These are phyloP conservation scores for Clonostachys byssicola DNA, from an alignment of 2,329 filamentous ascomycete genomes.

Conservation along the genomic window DNA sequence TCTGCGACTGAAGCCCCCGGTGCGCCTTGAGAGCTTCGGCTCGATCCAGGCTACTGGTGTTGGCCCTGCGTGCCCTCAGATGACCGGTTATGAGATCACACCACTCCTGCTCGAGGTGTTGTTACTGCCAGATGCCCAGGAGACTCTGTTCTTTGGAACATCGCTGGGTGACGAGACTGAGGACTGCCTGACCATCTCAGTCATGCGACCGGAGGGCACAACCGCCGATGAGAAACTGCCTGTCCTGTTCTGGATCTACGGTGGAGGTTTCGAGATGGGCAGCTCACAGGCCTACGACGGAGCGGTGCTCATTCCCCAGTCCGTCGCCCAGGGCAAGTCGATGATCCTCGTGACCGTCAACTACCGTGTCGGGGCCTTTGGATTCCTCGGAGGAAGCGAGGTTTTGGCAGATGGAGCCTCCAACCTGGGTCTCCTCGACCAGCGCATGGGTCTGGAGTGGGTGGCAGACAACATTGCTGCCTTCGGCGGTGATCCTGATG, in stretches of 20 bases:
- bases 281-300: slow-evolving; percentile 28
- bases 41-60: slow-evolving; percentile 54
- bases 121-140: too few relatives aligned
- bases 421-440: slow-evolving; percentile 59
- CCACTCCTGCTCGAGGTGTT: slow-evolving; percentile 1
- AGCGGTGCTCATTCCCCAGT: slow-evolving; percentile 21
- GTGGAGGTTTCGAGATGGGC: slow-evolving; percentile 38
- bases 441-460: slow-evolving; percentile 58
- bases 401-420: slow-evolving; percentile 47
- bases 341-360: slow-evolving; percentile 62
- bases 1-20: slow-evolving; percentile 66
- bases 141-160: too few relatives aligned
- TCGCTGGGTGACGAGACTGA: slow-evolving; percentile 30
- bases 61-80: slow-evolving; percentile 67
- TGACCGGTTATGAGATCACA: slow-evolving; percentile 32
- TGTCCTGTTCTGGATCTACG: slow-evolving; percentile 54
- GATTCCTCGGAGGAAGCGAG: slow-evolving; percentile 55
- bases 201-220: slow-evolving; percentile 39
- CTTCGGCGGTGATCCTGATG: slow-evolving; percentile 62
- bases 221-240: slow-evolving; percentile 38
- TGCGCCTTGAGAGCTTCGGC: slow-evolving; percentile 52
- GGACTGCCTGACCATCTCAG: slow-evolving; percentile 45
- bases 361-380: slow-evolving; percentile 54
- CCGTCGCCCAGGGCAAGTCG: slow-evolving; percentile 41
- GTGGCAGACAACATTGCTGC: slow-evolving; percentile 58